phyloP scores from a whole-genome alignment of 257 asterid species.

The Ocimum tenuiflorum region DNA sequence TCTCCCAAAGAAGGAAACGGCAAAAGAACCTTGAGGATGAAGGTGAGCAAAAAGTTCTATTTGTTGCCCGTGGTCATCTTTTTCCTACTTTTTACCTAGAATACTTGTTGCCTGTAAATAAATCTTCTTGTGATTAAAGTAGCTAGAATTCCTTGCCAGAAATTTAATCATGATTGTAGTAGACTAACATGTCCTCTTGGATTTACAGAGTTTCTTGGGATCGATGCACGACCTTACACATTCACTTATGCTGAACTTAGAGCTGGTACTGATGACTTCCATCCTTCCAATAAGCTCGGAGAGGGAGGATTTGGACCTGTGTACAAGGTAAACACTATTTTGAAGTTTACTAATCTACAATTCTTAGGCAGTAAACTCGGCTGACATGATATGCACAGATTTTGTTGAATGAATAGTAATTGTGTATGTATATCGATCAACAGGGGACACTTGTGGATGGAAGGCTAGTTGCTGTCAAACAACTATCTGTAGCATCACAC shows the following conservation, averaged over 20 bases:
- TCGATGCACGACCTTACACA: slow-evolving; percentile 70
- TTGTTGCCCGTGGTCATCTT: background rate
- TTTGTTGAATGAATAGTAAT: no score
- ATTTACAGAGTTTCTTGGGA: slow-evolving; percentile 58
- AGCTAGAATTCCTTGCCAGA: background rate
- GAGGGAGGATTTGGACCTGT: slow-evolving; percentile 97
- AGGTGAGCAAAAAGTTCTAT: slow-evolving; percentile 28
- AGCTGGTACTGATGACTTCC: slow-evolving; percentile 62
- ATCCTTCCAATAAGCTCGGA: slow-evolving; percentile 66
- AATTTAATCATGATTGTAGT: background rate
- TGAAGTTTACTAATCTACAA: background rate
- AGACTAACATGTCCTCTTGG: background rate
- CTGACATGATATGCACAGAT: no score
- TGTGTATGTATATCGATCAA: background rate
- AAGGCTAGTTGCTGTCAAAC: slow-evolving; percentile 71
- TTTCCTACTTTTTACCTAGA: background rate
- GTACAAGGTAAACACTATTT: slow-evolving; percentile 45
- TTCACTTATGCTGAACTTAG: slow-evolving; percentile 61
- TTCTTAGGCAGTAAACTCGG: background rate
- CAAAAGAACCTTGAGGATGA: slow-evolving; percentile 38
- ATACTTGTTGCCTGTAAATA: background rate
- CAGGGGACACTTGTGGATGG: slow-evolving; percentile 73
- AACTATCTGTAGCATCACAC: slow-evolving; percentile 66
- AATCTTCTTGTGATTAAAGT: no score
- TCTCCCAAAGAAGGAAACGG: slow-evolving; percentile 38